Evolutionary conservation across 2,329 filamentous ascomycete genomes (phyloP).

Genomic region (Uncinocarpus reesii): DNA sequence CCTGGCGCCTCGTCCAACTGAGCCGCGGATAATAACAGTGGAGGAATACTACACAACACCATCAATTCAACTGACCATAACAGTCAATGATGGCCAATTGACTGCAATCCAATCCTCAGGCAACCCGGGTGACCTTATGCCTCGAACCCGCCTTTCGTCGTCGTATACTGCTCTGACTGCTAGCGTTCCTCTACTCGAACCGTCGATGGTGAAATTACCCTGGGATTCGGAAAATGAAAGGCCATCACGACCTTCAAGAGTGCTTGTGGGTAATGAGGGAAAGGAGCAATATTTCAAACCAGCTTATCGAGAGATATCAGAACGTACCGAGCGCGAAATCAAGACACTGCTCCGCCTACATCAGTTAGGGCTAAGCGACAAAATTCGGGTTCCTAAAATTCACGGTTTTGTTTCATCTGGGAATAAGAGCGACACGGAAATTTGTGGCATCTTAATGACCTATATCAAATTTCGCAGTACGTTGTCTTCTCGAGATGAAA

Average conservation of each 20-base stretch:
- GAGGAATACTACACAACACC: constrained; percentile 14
- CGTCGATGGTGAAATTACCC: constrained; percentile 9
- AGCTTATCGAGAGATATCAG: constrained; percentile 3
- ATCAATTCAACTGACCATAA: constrained; percentile 8
- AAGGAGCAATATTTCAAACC: constrained; percentile 11
- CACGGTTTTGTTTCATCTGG: constrained; percentile 10
- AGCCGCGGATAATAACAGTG: constrained; percentile 12
- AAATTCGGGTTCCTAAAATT: constrained; percentile 10
- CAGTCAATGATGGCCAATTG: constrained; percentile 6
- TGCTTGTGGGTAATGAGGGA: constrained; percentile 3
- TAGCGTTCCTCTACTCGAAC: constrained; percentile 4
- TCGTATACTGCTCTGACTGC: constrained; percentile 1
- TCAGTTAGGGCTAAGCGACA: constrained; percentile 4
- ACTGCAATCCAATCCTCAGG: constrained; percentile 8
- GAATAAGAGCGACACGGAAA: constrained; percentile 6
- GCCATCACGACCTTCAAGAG: constrained; percentile 7
- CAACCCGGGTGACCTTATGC: constrained; percentile 10
- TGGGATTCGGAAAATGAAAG: constrained; percentile 9
- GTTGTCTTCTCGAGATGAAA: constrained; percentile 2
- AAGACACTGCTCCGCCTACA: constrained; percentile 9
- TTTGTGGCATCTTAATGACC: constrained; percentile 11
- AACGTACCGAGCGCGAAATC: constrained; percentile 11
- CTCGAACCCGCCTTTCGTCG: constrained; percentile 5
- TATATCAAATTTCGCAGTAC: constrained; percentile 8
- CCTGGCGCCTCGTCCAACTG: constrained; percentile 9